Evolutionary conservation across 345 rosid genomes (phyloP), one percentile per base, ranked within the genome.

Genomic region (Aquilaria malaccensis): DNA sequence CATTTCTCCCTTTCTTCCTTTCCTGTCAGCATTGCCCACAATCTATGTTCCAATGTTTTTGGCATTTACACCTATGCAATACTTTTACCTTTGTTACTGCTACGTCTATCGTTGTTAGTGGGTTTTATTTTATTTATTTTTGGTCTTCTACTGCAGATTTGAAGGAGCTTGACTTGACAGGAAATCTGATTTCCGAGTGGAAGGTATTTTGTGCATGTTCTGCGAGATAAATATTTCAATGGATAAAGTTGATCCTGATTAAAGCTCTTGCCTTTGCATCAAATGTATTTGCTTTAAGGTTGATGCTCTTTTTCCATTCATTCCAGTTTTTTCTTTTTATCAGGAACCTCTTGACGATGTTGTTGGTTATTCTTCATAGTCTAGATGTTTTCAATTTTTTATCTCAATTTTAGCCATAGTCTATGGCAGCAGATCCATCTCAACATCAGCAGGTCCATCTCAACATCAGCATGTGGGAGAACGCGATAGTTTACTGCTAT

Each of bases 181-280:
- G 97, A 74, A 94, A 94, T 80, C 83, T 94, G 75, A 83, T 94
- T 65, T 80, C 80, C 30, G 81, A 87, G 59, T 94, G 97, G 97
- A 81, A 86, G 97, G 99, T 89, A 75, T 22, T 2, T 56, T 57
- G 30, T 41, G 56, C 14, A 13, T 45, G 43, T 9, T 37, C 5
- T 37, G 43, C 43, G 2, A 37, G 43, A 37, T 37, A 4, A 9
- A 37, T 37, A 9, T 37, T 37, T 37, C 43, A 37, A 2, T 37
- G 7, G 43, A 37, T 37, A 37, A 4, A 37, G 43, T 9, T 37
- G 4, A 37, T 37, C 43, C 43, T 2, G 43, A 37, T 37, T 37
- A 37, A 5, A 37, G 43, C 43, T 37, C 7, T 4, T 37, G 43
- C 7, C 7, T 37, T 37, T 22, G 5, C 43, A 37, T 4, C 7